Conservation (phyloP, 169 alveolate species). For the Plasmodium vivax region DNA sequence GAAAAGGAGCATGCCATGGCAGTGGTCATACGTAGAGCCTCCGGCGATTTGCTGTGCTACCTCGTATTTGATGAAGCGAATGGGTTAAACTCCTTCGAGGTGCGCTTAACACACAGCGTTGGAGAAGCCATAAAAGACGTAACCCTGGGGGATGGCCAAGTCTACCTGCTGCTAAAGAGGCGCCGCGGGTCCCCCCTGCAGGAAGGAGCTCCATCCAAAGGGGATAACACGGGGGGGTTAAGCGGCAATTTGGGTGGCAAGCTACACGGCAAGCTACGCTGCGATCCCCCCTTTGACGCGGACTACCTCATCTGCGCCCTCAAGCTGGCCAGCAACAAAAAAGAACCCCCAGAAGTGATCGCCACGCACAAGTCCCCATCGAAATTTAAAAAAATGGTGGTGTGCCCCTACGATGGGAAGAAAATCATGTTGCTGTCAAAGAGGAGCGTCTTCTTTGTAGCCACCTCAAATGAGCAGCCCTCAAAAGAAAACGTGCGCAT, state of each 20-base stretch:
- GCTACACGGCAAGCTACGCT: too few relatives aligned
- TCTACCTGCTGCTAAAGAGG: slow-evolving; percentile 23
- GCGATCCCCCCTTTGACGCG: not conserved
- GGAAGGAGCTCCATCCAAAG: not conserved
- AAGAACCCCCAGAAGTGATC: not conserved
- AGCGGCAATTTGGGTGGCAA: not conserved
- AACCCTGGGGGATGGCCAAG: not conserved
- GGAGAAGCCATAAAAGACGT: slow-evolving; percentile 9
- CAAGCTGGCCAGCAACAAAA: not conserved
- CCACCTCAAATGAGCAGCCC: not conserved
- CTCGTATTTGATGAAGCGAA: slow-evolving; percentile 15
- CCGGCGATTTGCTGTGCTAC: not conserved
- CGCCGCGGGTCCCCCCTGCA: not conserved
- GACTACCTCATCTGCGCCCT: slow-evolving; percentile 7
- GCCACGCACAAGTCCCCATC: not conserved
- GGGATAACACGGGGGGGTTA: not conserved
- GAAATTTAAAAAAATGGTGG: slow-evolving; percentile 4
- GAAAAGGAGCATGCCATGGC: slow-evolving; percentile 13
- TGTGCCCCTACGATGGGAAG: slow-evolving; percentile 56
- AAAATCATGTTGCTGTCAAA: slow-evolving; percentile 39
- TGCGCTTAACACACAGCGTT: not conserved
- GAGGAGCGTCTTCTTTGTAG: slow-evolving; percentile 15
- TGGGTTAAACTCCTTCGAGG: slow-evolving; percentile 6
- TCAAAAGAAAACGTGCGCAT: not conserved
- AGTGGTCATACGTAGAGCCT: slow-evolving; percentile 7